Evolutionary conservation across 345 rosid species (phyloP).

Genomic region (Boechera stricta): DNA sequence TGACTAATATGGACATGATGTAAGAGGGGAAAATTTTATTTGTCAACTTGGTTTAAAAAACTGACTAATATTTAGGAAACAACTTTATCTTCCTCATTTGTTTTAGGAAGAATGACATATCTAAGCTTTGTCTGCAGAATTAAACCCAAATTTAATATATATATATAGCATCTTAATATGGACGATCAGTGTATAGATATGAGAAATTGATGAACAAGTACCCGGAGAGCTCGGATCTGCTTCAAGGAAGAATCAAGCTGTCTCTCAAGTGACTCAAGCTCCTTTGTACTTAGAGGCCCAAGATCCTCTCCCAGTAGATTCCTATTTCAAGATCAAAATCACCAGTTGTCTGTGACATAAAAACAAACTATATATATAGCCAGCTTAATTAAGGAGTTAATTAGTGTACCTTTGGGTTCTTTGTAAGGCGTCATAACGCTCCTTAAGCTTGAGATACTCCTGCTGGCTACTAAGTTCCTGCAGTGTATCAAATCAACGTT

Average conservation of each 20-base stretch:
- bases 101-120: no score
- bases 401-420: slow-evolving; percentile 70
- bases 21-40: no score
- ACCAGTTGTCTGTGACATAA: background rate
- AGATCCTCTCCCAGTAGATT: slow-evolving; percentile 93
- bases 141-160: background rate
- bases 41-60: no score
- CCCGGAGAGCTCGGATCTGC: slow-evolving; percentile 88
- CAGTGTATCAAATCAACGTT: background rate
- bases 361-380: background rate
- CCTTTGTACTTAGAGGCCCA: slow-evolving; percentile 83
- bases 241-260: slow-evolving; percentile 92
- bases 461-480: slow-evolving; percentile 92
- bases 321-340: slow-evolving; percentile 46
- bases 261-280: slow-evolving; percentile 92
- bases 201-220: slow-evolving; percentile 26
- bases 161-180: no score
- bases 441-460: slow-evolving; percentile 93
- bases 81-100: no score
- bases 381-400: background rate
- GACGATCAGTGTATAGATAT: background rate
- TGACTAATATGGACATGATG: no score
- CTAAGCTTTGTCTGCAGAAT: slow-evolving; percentile 53
- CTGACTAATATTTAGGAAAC: no score
- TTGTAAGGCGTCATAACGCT: slow-evolving; percentile 81